These are phyloP conservation scores for Moesziomyces aphidis DNA, from an alignment of 1,284 basidiomycete genomes.

Conservation along the genomic window DNA sequence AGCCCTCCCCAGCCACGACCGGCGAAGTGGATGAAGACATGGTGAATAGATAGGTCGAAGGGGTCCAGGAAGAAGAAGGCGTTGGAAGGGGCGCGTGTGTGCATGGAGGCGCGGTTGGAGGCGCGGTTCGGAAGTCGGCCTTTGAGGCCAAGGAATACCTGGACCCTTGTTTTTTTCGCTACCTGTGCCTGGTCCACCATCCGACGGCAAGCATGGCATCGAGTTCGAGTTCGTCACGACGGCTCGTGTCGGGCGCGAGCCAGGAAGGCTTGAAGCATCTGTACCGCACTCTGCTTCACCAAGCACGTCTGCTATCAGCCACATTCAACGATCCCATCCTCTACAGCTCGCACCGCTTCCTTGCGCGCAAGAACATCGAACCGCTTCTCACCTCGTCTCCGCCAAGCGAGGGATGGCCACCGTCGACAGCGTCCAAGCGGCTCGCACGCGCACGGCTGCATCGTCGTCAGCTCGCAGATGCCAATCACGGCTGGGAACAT, in stretches of 20 bases:
- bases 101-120: background rate
- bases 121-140: constrained; percentile 28
- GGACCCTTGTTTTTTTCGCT: background rate
- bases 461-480: constrained; percentile 39
- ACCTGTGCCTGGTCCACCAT: background rate
- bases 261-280: constrained; percentile 33
- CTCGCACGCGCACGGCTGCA: constrained; percentile 18
- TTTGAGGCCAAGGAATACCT: background rate
- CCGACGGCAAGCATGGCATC: constrained; percentile 5
- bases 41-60: background rate
- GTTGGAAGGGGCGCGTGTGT: background rate
- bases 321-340: constrained; percentile 29
- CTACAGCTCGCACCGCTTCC: constrained; percentile 25
- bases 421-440: constrained; percentile 8
- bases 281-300: constrained; percentile 31
- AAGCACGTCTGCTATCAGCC: constrained; percentile 33
- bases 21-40: constrained; percentile 10
- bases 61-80: background rate
- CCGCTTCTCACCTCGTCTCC: constrained; percentile 18
- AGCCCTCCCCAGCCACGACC: background rate
- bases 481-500: constrained; percentile 42
- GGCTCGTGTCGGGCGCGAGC: constrained; percentile 1
- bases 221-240: constrained; percentile 10
- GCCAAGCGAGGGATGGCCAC: constrained; percentile 2
- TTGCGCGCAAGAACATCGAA: constrained; percentile 36